Evolutionary conservation across 352 stramenopile genomes (phyloP).

Genomic region (Thalassiosira mediterranea): DNA sequence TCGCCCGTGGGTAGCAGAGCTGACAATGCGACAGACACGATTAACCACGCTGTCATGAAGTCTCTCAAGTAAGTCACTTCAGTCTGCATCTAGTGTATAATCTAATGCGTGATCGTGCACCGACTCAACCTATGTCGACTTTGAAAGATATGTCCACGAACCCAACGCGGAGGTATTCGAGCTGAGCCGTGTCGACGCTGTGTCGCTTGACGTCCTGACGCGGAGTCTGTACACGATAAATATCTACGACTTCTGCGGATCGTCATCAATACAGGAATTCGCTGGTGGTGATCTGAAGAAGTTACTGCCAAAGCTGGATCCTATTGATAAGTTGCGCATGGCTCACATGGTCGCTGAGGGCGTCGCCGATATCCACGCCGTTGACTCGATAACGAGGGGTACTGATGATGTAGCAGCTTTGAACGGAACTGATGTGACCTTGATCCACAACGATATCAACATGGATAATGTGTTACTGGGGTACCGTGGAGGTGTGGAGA

Average conservation of each 20-base stretch:
- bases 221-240: constrained; percentile 45
- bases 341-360: constrained; percentile 38
- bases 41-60: constrained; percentile 44
- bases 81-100: no score
- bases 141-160: constrained; percentile 48
- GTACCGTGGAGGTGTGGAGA: constrained; percentile 29
- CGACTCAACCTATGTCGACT: no score
- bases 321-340: constrained; percentile 49
- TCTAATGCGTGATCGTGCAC: no score
- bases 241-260: constrained; percentile 53
- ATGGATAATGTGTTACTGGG: constrained; percentile 55
- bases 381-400: constrained; percentile 17
- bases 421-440: constrained; percentile 4
- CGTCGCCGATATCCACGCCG: constrained; percentile 48
- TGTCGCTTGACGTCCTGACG: constrained; percentile 48
- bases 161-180: constrained; percentile 54
- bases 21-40: constrained; percentile 10
- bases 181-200: constrained; percentile 48
- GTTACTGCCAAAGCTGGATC: constrained; percentile 28
- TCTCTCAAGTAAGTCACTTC: constrained; percentile 64
- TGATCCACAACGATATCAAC: constrained; percentile 65
- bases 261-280: constrained; percentile 46
- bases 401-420: background rate
- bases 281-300: constrained; percentile 41
- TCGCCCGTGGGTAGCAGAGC: no score